A percentile compares a stretch with the other conserved stretches of the same genome.
These are phyloP conservation scores for Populus hybrid DNA, from an alignment of 441 rosid genomes.

Conservation along the genomic window DNA sequence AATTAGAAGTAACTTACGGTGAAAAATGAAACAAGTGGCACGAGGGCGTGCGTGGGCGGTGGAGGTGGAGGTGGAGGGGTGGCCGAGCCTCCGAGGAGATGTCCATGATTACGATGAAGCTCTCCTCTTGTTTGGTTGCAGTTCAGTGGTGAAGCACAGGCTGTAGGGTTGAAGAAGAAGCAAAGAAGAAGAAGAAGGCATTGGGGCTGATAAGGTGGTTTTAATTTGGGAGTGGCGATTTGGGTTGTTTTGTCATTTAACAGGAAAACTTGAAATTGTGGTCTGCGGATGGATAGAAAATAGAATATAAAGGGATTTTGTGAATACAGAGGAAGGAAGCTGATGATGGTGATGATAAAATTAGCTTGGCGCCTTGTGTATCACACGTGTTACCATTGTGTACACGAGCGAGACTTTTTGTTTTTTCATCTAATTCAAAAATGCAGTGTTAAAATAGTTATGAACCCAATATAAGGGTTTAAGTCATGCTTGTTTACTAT, in stretches of 20 bases:
- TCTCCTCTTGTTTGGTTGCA: neutral
- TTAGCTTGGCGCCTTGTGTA: constrained; percentile 18
- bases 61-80: constrained; percentile 26
- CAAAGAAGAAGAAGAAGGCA: constrained; percentile 20
- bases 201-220: neutral
- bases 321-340: constrained; percentile 5
- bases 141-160: constrained; percentile 29
- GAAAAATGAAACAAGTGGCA: constrained; percentile 23
- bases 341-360: neutral
- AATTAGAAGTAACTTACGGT: constrained; percentile 35
- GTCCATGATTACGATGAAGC: constrained; percentile 37
- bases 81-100: constrained; percentile 34
- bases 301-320: neutral
- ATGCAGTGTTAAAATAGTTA: no score
- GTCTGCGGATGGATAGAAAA: neutral
- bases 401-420: neutral
- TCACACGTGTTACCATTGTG: neutral
- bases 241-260: constrained; percentile 25
- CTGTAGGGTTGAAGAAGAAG: neutral
- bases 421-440: no score
- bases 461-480: no score
- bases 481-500: no score
- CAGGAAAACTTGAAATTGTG: neutral
- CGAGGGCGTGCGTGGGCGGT: constrained; percentile 34
- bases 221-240: constrained; percentile 9